Base-by-base conservation (phyloP, 768 basidiomycete species). In the Mycena epipterygia region DNA sequence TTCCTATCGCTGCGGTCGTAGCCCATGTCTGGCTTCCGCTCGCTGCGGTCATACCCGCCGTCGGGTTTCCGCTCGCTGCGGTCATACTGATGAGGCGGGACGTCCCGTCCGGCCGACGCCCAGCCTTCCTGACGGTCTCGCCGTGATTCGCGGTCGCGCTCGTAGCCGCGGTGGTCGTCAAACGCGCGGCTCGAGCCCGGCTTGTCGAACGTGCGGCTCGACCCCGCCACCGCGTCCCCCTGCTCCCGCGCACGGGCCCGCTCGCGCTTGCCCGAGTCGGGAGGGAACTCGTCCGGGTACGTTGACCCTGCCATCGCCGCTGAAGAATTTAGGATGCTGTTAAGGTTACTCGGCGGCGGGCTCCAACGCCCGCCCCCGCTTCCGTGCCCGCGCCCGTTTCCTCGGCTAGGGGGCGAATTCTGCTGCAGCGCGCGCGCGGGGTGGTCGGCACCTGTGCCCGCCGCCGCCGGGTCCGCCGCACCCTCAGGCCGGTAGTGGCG, bases 401-500 rank as follows among this genome's bases (percentile, higher is more conserved):
- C 46, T 23, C 63, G 30, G 46, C 39, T 59, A 7, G 29, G n/a
- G n/a, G n/a, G n/a, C n/a, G n/a, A n/a, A n/a, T n/a, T n/a, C n/a
- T n/a, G n/a, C n/a, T n/a, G n/a, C n/a, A n/a, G n/a, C n/a, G n/a
- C n/a, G n/a, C n/a, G n/a, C n/a, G n/a, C n/a, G n/a, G n/a, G n/a
- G n/a, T n/a, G n/a, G n/a, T n/a, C 33, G 49, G 64, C 62, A 69
- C 46, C 41, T 56, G 53, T 44, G 27, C 37, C 23, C 21, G 46
- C 21, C 37, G 44, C 12, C 27, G 58, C 14, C 59, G 49, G 23
- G 60, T 69, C 59, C 5, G 41, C 29, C 12, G 53, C 53, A 42
- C 42, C 53, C 27, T 51, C 61, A 27, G 70, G 70, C 39, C 71
- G 46, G 49, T 72, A 72, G 41, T 72, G 71, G n/a, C 71, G 71